Percentiles rank a stretch among this genome's conserved stretches.
Conservation (phyloP, 176 grass and related monocot genomes). For the Coix lacrymajobi region DNA sequence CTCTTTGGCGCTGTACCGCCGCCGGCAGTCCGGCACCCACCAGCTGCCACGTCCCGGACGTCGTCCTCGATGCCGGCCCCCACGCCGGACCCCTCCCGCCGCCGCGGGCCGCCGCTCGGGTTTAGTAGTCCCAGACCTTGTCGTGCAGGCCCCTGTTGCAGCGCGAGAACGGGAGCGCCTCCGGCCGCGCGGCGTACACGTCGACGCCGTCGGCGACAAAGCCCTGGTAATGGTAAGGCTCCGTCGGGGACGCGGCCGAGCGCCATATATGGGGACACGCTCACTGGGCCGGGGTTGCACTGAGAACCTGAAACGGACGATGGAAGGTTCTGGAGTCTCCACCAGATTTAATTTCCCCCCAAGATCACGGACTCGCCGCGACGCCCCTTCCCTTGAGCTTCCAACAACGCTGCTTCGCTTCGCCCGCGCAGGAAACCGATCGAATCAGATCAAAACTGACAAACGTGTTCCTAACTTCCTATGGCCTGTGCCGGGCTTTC, state of each 20-base stretch:
- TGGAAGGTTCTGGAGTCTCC: background rate
- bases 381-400: background rate
- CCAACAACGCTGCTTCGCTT: too few relatives aligned
- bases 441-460: conserved; percentile 4
- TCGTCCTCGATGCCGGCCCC: too few relatives aligned
- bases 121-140: background rate
- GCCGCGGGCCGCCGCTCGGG: too few relatives aligned
- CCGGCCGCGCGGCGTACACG: background rate
- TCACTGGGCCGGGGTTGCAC: background rate
- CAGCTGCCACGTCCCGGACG: too few relatives aligned
- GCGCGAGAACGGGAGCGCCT: background rate
- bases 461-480: background rate
- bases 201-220: background rate
- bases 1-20: too few relatives aligned
- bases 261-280: too few relatives aligned
- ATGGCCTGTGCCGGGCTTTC: background rate
- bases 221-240: background rate
- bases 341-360: background rate
- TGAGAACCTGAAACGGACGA: background rate
- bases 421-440: background rate
- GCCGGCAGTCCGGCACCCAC: too few relatives aligned
- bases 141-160: background rate
- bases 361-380: too few relatives aligned
- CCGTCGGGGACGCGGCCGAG: background rate
- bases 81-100: too few relatives aligned